Conservation (phyloP, 768 basidiomycete species). For the Clitopilus passeckerianus region DNA sequence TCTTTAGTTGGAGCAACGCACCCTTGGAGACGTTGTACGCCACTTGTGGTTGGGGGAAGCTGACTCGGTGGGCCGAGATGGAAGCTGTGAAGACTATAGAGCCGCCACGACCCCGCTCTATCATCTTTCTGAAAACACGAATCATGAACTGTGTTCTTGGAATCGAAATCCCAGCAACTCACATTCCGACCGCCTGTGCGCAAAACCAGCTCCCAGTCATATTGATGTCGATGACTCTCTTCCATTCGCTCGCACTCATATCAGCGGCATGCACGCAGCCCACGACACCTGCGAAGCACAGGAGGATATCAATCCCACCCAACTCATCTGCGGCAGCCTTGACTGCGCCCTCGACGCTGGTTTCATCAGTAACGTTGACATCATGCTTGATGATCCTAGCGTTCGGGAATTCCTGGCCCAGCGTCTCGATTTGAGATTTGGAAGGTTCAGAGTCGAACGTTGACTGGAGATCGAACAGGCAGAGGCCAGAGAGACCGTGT, state of each 20-base stretch:
- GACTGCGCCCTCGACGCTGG: slow-evolving; percentile 19
- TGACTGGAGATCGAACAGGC: slow-evolving; percentile 22
- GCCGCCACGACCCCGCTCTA: slow-evolving; percentile 32
- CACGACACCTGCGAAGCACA: slow-evolving; percentile 41
- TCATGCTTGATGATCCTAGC: slow-evolving; percentile 24
- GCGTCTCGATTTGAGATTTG: slow-evolving; percentile 11
- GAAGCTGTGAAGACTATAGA: slow-evolving; percentile 38
- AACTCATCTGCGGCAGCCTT: slow-evolving; percentile 18
- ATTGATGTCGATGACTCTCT: slow-evolving; percentile 33
- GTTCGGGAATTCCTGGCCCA: slow-evolving; percentile 23
- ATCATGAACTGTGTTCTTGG: neutral
- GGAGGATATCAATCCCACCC: slow-evolving; percentile 28
- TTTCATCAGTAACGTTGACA: slow-evolving; percentile 32
- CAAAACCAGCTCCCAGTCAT: slow-evolving; percentile 42
- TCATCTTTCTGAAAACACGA: slow-evolving; percentile 28
- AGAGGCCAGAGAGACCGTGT: slow-evolving; percentile 33
- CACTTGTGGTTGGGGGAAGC: slow-evolving; percentile 37
- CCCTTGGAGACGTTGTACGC: slow-evolving; percentile 39
- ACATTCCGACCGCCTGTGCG: slow-evolving; percentile 36
- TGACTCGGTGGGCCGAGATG: slow-evolving; percentile 34
- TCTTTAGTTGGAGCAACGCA: slow-evolving; percentile 31
- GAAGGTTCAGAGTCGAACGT: slow-evolving; percentile 15
- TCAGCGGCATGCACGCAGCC: slow-evolving; percentile 26
- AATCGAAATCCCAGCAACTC: neutral
- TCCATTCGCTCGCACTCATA: slow-evolving; percentile 26